Base-by-base conservation (phyloP, 2,329 filamentous ascomycete genomes). In the Colletotrichum filicis region DNA sequence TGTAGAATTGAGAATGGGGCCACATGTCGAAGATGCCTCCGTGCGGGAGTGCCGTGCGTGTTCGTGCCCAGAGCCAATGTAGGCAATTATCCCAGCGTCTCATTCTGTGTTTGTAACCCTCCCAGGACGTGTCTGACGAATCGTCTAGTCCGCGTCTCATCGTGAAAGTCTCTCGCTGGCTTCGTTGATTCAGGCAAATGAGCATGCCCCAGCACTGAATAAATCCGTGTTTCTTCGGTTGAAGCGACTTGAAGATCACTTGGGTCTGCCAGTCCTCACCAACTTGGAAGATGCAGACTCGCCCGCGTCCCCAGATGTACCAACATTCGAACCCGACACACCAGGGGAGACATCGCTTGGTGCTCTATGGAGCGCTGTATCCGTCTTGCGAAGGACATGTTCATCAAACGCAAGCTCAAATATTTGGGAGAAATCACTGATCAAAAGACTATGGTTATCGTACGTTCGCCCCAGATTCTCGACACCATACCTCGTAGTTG, bases 21-120 rank as follows among this genome's bases (percentile, higher is more conserved):
- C 19, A 78, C 78, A 0, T 83, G 81, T 74, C 79, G 81, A 22
- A 77, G 81, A 70, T 83, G 81, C 67, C 68, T 78, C 22, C 79
- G 79, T 9, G 77, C 79, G 5, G 81, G 80, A n/a, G 77, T 82
- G 11, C 80, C 81, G 26, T 85, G 83, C 74, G 78, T 84, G 14
- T 84, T 84, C 69, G 82, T 83, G 37, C 83, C 83, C 12, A 78
- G 82, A 53, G 82, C 82, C 56, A 84, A 84, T 74, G 82, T 83
- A 76, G 69, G 80, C 72, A 24, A 61, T 9, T n/a, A 32, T n/a
- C 12, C 68, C 55, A n/a, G 56, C 70, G 19, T 66, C 61, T 11
- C 49, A 32, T 6, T 57, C 4, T 24, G 6, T 9, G 2, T 49
- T 28, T 2, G 32, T 4, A 35, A 35, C 9, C 32, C 32, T 2